A percentile compares a stretch with the other conserved stretches of the same genome.
Conservation (phyloP, 2,329 filamentous ascomycete species). For the Trichoderma hamatum region DNA sequence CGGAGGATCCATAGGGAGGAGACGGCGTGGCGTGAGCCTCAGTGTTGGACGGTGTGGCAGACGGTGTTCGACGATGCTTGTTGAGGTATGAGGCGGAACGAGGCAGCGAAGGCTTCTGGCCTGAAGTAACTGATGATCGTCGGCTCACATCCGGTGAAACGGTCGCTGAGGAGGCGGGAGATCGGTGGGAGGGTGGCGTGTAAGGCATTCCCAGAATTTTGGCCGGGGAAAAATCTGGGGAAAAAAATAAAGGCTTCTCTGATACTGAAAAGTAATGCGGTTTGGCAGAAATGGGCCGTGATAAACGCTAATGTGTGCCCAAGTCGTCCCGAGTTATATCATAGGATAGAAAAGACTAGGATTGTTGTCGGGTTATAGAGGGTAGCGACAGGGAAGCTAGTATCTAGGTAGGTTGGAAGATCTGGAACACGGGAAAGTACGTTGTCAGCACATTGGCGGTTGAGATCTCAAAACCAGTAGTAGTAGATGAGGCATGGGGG, state of each 20-base stretch:
- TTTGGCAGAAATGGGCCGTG: background rate
- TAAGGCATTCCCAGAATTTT: conserved; percentile 72
- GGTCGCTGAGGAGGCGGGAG: conserved; percentile 61
- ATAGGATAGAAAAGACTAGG: conserved; percentile 15
- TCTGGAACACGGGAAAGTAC: conserved; percentile 23
- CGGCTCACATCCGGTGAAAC: conserved; percentile 61
- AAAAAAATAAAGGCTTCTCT: background rate
- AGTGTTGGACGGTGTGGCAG: conserved; percentile 40
- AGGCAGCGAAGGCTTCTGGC: conserved; percentile 58
- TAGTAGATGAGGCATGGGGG: background rate
- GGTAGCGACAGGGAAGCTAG: conserved; percentile 20
- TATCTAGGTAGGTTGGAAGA: conserved; percentile 13
- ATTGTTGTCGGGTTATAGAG: conserved; percentile 2
- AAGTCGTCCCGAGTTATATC: conserved; percentile 17
- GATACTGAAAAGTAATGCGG: conserved; percentile 1
- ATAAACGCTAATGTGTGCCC: background rate
- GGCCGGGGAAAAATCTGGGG: conserved; percentile 2
- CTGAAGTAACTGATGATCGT: conserved; percentile 58
- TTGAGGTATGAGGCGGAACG: conserved; percentile 68
- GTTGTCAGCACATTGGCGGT: conserved; percentile 23
- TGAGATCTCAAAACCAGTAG: background rate
- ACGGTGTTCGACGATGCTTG: conserved; percentile 63
- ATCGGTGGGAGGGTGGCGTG: conserved; percentile 74
- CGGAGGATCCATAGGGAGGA: conserved; percentile 53
- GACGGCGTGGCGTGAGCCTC: conserved; percentile 32